Evolutionary conservation across 305 asterid species (phyloP).

Genomic region (Ajuga reptans): DNA sequence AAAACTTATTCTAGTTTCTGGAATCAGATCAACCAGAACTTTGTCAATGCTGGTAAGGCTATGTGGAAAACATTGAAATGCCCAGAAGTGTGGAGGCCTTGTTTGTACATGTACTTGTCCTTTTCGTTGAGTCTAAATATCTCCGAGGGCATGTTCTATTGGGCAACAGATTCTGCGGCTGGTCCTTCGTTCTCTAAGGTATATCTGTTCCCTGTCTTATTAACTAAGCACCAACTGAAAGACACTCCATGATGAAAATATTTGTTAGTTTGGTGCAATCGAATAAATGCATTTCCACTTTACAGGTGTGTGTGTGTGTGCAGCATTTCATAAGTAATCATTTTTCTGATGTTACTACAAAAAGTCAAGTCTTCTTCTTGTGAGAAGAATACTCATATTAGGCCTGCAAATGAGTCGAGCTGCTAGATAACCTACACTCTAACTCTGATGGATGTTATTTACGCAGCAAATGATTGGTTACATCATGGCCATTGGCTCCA

Average conservation of each 20-base stretch:
- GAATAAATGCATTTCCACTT: no score
- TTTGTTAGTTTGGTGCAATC: no score
- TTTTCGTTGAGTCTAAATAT: conserved; percentile 62
- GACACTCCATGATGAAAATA: neutral
- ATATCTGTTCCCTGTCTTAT: conserved; percentile 1
- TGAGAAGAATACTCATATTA: neutral
- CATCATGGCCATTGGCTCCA: conserved; percentile 69
- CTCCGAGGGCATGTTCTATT: conserved; percentile 86
- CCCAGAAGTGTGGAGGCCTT: conserved; percentile 86
- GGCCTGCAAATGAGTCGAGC: neutral
- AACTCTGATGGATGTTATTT: neutral
- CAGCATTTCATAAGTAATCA: no score
- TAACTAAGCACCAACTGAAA: neutral
- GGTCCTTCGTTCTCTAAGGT: conserved; percentile 84
- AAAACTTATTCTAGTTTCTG: conserved; percentile 6
- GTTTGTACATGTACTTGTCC: conserved; percentile 77
- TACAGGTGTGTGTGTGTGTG: no score
- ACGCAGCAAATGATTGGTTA: conserved; percentile 73
- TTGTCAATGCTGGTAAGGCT: conserved; percentile 59
- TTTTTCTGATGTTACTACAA: no score
- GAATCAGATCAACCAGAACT: conserved; percentile 60
- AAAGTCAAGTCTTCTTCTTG: neutral
- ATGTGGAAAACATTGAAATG: conserved; percentile 75
- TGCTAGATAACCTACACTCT: neutral
- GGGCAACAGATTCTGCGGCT: conserved; percentile 67